A percentile compares a stretch with the other conserved stretches of the same genome.
phyloP scores from a whole-genome alignment of 192 early-diverging fungal genomes.

The Rhizoclosmatium globosum region DNA sequence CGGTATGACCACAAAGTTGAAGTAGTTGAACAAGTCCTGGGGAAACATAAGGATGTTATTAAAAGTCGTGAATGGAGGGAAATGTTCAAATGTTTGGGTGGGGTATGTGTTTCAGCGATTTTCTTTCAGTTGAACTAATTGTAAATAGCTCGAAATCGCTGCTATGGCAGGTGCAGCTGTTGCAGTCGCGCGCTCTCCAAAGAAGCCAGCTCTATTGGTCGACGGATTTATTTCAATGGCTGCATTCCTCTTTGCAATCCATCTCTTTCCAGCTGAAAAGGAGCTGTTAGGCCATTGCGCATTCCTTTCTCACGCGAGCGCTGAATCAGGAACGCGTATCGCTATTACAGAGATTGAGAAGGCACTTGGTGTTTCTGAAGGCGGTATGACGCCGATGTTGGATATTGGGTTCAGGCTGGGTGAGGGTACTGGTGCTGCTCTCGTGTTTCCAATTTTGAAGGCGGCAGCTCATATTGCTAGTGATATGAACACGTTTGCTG shows the following conservation, averaged over 20 bases:
- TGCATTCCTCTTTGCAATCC: conserved; percentile 36
- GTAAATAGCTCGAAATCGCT: conserved; percentile 39
- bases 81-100: conserved; percentile 3
- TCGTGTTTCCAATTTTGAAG: conserved; percentile 36
- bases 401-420: conserved; percentile 30
- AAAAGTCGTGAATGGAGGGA: conserved; percentile 6
- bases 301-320: conserved; percentile 19
- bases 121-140: no score
- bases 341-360: conserved; percentile 6
- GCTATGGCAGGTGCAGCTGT: conserved; percentile 31
- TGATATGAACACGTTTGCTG: conserved; percentile 45
- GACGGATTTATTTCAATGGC: conserved; percentile 41
- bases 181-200: not conserved
- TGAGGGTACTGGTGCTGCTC: conserved; percentile 41
- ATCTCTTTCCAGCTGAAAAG: conserved; percentile 21
- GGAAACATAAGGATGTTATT: conserved; percentile 20
- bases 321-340: conserved; percentile 9
- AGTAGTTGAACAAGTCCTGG: not conserved
- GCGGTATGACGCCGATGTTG: conserved; percentile 12
- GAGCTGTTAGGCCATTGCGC: not conserved
- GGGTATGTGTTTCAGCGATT: not conserved
- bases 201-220: conserved; percentile 22
- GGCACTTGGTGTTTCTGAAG: not conserved
- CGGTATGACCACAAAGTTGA: conserved; percentile 23
- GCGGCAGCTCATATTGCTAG: conserved; percentile 32